Base-by-base conservation (phyloP, 306 rosid genomes). In the Cyamopsis tetragonoloba region DNA sequence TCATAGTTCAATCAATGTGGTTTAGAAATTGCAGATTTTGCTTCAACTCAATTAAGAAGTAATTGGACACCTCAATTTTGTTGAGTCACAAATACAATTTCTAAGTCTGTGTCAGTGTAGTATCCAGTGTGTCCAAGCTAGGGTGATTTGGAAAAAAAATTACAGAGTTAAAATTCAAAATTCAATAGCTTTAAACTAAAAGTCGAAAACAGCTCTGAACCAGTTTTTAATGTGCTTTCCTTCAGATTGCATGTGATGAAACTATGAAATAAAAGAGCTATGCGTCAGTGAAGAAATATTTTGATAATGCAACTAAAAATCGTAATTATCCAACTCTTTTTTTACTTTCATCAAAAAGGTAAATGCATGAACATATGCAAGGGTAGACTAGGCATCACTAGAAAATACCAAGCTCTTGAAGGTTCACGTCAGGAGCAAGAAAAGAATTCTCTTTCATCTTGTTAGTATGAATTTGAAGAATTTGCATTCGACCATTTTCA, bases 381-480 rank as follows among this genome's bases (percentile, higher is more conserved):
- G 17, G 53, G 63, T 51, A 48, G n/a, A 58, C 62, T 37, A 61
- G 46, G 67, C 50, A 68, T 70, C 30, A 76, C 12, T 32, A 72
- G 62, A 64, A 41, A 77, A 42, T 85, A 90, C 99, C 97, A 82
- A 95, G 96, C 74, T 86, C 97, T 82, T 75, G 85, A 74, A 95
- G 97, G 74, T 90, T 85, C 65, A 95, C 84, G 76, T 95, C 99
- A 54, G 96, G 83, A 71, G 99, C 79, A 53, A 95, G 86, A 86
- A 90, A 95, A 55, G 99, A 95, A 83, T 86, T 95, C 77, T 95
- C 99, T 81, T 95, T 95, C 99, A 95, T 95, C 81, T 86, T 82
- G 84, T 90, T 95, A 12, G 99, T 90, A 71, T 95, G 99, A 82
- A 95, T 95, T 71, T 90, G 92, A 79, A 95, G 97, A 86, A 95